Evolutionary conservation across 139 green algal genomes (phyloP).

Genomic region (Picochlorum sp.): DNA sequence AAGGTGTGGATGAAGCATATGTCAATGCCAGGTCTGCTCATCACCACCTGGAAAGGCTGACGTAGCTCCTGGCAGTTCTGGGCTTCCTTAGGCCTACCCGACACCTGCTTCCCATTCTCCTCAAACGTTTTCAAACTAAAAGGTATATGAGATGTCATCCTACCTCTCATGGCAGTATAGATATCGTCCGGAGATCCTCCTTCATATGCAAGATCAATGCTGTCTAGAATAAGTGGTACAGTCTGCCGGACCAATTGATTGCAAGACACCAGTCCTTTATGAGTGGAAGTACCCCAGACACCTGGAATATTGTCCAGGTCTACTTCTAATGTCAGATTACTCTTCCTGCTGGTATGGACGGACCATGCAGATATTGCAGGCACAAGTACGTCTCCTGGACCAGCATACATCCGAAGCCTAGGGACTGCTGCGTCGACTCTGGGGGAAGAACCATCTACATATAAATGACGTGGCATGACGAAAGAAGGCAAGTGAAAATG

Average conservation of each 20-base stretch:
- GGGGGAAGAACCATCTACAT: neutral
- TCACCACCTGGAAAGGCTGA: neutral
- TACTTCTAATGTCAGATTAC: constrained; percentile 1
- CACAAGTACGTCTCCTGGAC: constrained; percentile 6
- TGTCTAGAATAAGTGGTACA: constrained; percentile 4
- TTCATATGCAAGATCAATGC: neutral
- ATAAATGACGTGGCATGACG: constrained; percentile 1
- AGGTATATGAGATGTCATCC: neutral
- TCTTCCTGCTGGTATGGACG: neutral
- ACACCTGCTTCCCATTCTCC: neutral
- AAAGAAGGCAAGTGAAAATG: constrained; percentile 6
- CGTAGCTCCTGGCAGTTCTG: neutral
- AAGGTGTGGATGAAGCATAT: no score
- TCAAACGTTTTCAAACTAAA: neutral
- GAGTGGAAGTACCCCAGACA: constrained; percentile 6
- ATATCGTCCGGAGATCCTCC: neutral
- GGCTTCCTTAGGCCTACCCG: neutral
- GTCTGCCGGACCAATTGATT: constrained; percentile 9
- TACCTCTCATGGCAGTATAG: neutral
- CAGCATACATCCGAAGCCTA: neutral
- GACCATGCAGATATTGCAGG: constrained; percentile 8
- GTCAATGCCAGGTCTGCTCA: neutral
- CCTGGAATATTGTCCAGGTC: constrained; percentile 12
- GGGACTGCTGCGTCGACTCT: neutral
- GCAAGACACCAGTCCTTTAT: constrained; percentile 13